A percentile compares a stretch with the other conserved stretches of the same genome.
Evolutionary conservation across 768 basidiomycete species (phyloP).

Genomic region (Lactifluus echinatus): DNA sequence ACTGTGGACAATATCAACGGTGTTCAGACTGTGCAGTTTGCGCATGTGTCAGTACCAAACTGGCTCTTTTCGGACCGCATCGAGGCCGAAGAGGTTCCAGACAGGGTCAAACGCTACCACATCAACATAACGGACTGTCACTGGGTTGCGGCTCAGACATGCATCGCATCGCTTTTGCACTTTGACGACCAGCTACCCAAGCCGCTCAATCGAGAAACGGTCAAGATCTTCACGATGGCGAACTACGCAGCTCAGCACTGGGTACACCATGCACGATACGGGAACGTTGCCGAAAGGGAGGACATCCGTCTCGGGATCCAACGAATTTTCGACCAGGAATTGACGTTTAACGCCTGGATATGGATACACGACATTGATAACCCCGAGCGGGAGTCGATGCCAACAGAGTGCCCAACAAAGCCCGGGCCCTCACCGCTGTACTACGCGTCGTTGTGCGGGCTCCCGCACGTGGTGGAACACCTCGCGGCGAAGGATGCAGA

Average conservation of each 20-base stretch:
- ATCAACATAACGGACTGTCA: constrained; percentile 3
- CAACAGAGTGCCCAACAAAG: neutral
- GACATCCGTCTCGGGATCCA: constrained; percentile 11
- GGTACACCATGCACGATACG: neutral
- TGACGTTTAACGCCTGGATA: constrained; percentile 4
- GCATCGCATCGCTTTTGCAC: constrained; percentile 8
- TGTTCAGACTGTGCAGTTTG: constrained; percentile 1
- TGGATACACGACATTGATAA: constrained; percentile 12
- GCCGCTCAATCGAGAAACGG: neutral
- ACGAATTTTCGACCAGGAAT: constrained; percentile 4
- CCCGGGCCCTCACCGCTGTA: neutral
- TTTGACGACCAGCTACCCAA: constrained; percentile 1
- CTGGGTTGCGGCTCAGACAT: constrained; percentile 2
- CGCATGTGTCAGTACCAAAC: constrained; percentile 1
- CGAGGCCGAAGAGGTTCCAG: neutral
- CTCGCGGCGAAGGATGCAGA: neutral
- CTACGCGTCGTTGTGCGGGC: constrained; percentile 5
- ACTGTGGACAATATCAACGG: constrained; percentile 1
- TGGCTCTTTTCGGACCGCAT: constrained; percentile 7
- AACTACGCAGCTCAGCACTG: constrained; percentile 7
- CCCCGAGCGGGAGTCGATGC: constrained; percentile 1
- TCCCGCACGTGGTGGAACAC: constrained; percentile 4
- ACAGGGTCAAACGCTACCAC: constrained; percentile 1
- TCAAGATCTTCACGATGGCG: constrained; percentile 13
- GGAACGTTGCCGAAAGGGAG: neutral